These are phyloP conservation scores for Gossypium raimondii DNA, from an alignment of 345 rosid genomes.

Conservation along the genomic window DNA sequence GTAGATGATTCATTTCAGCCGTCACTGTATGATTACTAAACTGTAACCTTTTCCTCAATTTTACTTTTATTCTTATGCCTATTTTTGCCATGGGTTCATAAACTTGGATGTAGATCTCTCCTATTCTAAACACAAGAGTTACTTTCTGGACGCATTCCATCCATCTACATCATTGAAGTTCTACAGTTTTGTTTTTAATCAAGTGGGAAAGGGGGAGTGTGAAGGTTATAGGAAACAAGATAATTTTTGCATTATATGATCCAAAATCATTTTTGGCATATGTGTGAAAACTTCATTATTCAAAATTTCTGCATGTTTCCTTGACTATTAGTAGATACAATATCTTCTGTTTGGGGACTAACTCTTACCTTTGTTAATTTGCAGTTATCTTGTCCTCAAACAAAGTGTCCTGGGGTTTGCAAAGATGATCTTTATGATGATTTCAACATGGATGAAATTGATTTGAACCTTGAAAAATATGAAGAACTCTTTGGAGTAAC, in stretches of 20 bases:
- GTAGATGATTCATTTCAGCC: neutral
- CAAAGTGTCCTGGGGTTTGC: conserved; percentile 36
- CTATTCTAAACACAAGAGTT: neutral
- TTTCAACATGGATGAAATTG: conserved; percentile 77
- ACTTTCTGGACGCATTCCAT: neutral
- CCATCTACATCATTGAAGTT: neutral
- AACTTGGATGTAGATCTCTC: neutral
- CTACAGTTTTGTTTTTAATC: neutral
- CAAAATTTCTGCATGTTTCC: neutral
- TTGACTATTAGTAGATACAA: neutral
- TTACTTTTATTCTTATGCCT: neutral
- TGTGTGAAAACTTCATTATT: neutral
- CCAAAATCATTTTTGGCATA: neutral
- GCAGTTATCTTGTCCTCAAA: conserved; percentile 44
- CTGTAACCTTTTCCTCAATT: neutral
- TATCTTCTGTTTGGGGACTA: neutral
- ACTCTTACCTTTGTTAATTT: conserved; percentile 19
- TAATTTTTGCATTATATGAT: neutral
- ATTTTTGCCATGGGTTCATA: neutral
- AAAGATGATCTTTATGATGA: conserved; percentile 60
- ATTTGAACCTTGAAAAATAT: conserved; percentile 78
- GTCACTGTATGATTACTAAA: neutral
- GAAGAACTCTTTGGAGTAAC: conserved; percentile 86
- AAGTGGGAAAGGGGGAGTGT: neutral
- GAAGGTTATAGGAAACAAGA: neutral